Percentiles rank a stretch among this genome's conserved stretches.
These are phyloP conservation scores for Stropharia rugosoannulata DNA, from an alignment of 768 basidiomycete genomes.

Conservation along the genomic window DNA sequence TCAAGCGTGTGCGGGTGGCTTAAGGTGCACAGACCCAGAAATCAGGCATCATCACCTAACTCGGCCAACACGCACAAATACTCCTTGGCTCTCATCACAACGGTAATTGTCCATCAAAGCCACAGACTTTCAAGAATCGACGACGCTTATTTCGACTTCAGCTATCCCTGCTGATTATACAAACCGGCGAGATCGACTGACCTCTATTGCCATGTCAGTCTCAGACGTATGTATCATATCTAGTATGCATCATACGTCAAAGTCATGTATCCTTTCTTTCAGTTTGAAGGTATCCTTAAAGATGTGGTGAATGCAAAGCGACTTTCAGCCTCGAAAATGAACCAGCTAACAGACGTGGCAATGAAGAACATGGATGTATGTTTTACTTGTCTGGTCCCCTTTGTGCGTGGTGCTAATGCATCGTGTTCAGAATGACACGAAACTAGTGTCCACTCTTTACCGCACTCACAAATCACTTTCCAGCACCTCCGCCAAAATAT, in stretches of 20 bases:
- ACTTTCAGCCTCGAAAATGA: conserved; percentile 86
- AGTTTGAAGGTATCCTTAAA: conserved; percentile 79
- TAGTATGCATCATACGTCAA: conserved; percentile 1
- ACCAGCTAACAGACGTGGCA: conserved; percentile 70
- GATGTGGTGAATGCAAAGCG: conserved; percentile 82
- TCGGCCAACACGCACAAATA: conserved; percentile 43
- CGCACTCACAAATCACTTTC: conserved; percentile 83
- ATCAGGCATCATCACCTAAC: not conserved
- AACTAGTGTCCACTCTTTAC: conserved; percentile 86
- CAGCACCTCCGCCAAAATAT: conserved; percentile 62
- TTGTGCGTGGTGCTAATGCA: not conserved
- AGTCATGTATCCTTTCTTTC: conserved; percentile 31
- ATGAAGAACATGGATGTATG: conserved; percentile 77
- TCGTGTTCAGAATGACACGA: conserved; percentile 69
- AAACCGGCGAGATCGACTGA: not conserved
- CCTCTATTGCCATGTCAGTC: conserved; percentile 31
- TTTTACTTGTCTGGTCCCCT: conserved; percentile 3
- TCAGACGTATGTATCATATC: conserved; percentile 34
- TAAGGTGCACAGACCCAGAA: conserved; percentile 21
- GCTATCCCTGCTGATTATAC: not conserved
- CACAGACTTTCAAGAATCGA: not conserved
- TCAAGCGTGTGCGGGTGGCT: not conserved
- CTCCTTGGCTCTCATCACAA: not conserved
- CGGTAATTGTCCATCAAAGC: too few relatives aligned
- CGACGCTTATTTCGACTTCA: not conserved